phyloP scores from a whole-genome alignment of 208 protist genomes.

The Crithidia fasciculata region DNA sequence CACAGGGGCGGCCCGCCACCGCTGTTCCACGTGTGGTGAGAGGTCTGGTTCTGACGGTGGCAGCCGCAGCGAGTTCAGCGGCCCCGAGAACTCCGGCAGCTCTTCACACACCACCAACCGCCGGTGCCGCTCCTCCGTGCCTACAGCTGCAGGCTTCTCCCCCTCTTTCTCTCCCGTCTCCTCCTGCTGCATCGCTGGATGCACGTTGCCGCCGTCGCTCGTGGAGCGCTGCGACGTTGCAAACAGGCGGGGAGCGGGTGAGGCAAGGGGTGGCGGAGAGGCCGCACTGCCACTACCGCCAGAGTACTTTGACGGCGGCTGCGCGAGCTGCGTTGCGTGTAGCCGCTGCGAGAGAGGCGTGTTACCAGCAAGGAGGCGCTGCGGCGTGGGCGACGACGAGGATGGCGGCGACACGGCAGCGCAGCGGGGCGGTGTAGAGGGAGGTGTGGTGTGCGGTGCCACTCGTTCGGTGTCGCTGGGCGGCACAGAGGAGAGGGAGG shows the following conservation, averaged over 20 bases:
- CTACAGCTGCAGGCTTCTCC: background rate
- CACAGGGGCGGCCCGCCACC: conserved; percentile 17
- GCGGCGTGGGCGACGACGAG: background rate
- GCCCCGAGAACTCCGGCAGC: conserved; percentile 8
- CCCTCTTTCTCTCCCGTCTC: background rate
- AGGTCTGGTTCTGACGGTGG: background rate
- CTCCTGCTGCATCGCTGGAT: background rate
- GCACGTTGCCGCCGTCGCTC: background rate
- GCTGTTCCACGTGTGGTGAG: background rate
- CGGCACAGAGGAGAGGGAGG: background rate
- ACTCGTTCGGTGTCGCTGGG: too few relatives aligned
- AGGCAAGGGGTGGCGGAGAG: conserved; percentile 1
- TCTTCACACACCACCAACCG: conserved; percentile 10
- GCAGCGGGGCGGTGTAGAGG: background rate
- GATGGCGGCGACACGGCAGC: background rate
- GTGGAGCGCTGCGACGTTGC: conserved; percentile 19
- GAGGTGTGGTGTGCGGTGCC: too few relatives aligned
- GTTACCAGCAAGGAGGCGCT: background rate
- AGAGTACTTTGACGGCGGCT: background rate
- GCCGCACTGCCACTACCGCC: background rate
- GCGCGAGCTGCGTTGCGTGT: background rate
- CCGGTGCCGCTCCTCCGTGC: background rate
- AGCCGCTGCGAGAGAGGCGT: background rate
- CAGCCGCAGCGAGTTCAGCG: conserved; percentile 9
- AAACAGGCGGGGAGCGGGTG: conserved; percentile 28